Evolutionary conservation across 768 basidiomycete genomes (phyloP), one percentile per base, ranked within the genome.

Genomic region (Rhodotorula paludigena): DNA sequence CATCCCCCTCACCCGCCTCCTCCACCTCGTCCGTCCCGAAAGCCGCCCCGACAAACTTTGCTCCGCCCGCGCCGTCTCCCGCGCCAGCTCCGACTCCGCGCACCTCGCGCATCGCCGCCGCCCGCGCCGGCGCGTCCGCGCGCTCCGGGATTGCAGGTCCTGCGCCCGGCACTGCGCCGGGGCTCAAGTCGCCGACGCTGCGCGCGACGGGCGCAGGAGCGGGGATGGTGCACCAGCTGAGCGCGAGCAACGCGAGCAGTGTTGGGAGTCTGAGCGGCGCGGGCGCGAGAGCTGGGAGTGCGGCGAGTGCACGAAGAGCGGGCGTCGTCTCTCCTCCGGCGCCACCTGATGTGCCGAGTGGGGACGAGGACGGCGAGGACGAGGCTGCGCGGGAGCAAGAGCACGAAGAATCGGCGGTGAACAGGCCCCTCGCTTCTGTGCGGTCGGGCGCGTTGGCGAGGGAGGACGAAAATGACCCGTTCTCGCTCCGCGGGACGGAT

Each of bases 401-500:
- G 28, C 16, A 33, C 18, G 41, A 16, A 12, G 66, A 54, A 11
- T 35, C 16, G 18, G 44, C 58, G 20, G 49, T 16, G 1, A 42
- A 25, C 38, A n/a, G n/a, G n/a, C n/a, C n/a, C n/a, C n/a, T n/a
- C n/a, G n/a, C n/a, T n/a, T n/a, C n/a, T n/a, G n/a, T n/a, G n/a
- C n/a, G n/a, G n/a, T 21, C 18, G 11, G n/a, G 18, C 10, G 49
- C 16, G 14, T 6, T 18, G 47, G 35, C 2, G 47, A 14, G 20
- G 35, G 38, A 30, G 36, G 41, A 36, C 41, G 16, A 12, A 42
- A 32, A 32, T 32, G 41, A 57, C 41, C 57, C 66, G 38, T 68
- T 74, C 67, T 66, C 66, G 39, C 28, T 65, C 3, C 52, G 53
- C 18, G 35, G 23, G 11, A 48, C 16, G 20, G 57, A 45, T 2